Conservation (phyloP, 2,329 filamentous ascomycete genomes). For the Alternaria burnsii region DNA sequence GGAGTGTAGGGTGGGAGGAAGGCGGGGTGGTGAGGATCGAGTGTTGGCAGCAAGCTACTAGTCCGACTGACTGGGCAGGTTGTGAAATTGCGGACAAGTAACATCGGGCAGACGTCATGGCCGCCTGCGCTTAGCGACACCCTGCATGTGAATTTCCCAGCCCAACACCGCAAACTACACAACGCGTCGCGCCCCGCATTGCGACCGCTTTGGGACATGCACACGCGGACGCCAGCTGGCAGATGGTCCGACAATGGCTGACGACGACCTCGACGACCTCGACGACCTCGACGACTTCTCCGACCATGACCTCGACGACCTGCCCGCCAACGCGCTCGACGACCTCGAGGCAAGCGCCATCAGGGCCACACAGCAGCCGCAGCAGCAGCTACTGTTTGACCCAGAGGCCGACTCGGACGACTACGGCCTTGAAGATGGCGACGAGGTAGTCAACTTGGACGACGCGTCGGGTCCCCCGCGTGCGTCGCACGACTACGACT, state of each 20-base stretch:
- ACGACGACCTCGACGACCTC: constrained; percentile 58
- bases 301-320: constrained; percentile 52
- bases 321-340: constrained; percentile 56
- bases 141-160: constrained; percentile 21
- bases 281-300: constrained; percentile 55
- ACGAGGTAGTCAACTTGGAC: constrained; percentile 56
- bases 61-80: constrained; percentile 5
- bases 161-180: constrained; percentile 6
- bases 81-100: constrained; percentile 18
- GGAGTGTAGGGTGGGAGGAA: constrained; percentile 1
- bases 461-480: constrained; percentile 31
- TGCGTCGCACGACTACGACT: background rate
- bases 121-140: constrained; percentile 9
- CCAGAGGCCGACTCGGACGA: constrained; percentile 46
- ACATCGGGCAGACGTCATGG: constrained; percentile 25
- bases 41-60: constrained; percentile 8
- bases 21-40: constrained; percentile 12
- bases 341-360: constrained; percentile 57
- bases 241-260: constrained; percentile 41
- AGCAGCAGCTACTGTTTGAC: constrained; percentile 7
- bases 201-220: constrained; percentile 17
- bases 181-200: constrained; percentile 21
- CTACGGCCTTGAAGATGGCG: constrained; percentile 57
- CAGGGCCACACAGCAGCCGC: constrained; percentile 50
- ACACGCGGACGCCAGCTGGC: background rate